phyloP scores from a whole-genome alignment of 106 monocot genomes.

The Xerophyta viscosa region DNA sequence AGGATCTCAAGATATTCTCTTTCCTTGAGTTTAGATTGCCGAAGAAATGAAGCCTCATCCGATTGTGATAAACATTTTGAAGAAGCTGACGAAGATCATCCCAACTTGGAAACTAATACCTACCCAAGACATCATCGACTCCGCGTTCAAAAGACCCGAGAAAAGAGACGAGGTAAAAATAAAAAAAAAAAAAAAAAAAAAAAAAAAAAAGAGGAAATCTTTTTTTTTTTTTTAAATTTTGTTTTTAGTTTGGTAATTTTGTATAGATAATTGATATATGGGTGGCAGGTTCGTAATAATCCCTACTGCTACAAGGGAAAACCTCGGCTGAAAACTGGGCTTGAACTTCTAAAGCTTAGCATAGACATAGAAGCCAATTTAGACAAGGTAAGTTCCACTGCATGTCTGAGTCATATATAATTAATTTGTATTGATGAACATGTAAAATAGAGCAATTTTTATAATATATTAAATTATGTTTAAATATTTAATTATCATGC shows the following conservation, averaged over 20 bases:
- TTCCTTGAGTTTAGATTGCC: slow-evolving; percentile 31
- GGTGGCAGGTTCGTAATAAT: slow-evolving; percentile 28
- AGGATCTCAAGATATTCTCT: not conserved
- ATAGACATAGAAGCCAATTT: slow-evolving; percentile 41
- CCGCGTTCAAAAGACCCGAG: slow-evolving; percentile 28
- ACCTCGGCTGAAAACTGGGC: slow-evolving; percentile 39
- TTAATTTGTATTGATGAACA: too few relatives aligned
- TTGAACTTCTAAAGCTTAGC: slow-evolving; percentile 38
- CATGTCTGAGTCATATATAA: too few relatives aligned
- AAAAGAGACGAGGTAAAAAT: slow-evolving; percentile 29
- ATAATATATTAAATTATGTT: too few relatives aligned
- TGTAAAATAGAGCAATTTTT: too few relatives aligned
- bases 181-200: too few relatives aligned
- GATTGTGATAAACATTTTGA: slow-evolving; percentile 24
- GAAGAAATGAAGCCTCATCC: slow-evolving; percentile 60
- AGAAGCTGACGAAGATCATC: slow-evolving; percentile 22
- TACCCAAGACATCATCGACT: slow-evolving; percentile 42
- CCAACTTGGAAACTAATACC: slow-evolving; percentile 58
- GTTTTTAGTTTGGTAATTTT: not conserved
- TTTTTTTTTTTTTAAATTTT: not conserved
- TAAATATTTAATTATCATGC: too few relatives aligned
- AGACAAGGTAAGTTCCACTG: slow-evolving; percentile 17
- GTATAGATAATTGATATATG: slow-evolving; percentile 1
- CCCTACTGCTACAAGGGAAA: slow-evolving; percentile 59
- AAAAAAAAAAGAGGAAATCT: too few relatives aligned